phyloP scores from a whole-genome alignment of 306 rosid species.

The Dryas octopetala region DNA sequence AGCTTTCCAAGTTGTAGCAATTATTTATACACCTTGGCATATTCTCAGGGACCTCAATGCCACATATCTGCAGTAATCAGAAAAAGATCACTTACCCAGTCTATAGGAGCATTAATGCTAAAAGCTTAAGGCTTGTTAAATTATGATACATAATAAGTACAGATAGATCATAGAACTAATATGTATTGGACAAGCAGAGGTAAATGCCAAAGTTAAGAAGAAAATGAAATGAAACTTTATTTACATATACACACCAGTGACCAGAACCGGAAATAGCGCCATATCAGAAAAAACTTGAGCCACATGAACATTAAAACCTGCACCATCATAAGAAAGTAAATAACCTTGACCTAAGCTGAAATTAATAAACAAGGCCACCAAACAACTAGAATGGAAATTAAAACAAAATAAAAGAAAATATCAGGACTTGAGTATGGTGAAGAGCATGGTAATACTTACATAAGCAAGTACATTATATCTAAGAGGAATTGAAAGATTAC shows the following conservation, averaged over 20 bases:
- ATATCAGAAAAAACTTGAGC: conserved; percentile 83
- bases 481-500: background rate
- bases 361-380: background rate
- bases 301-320: conserved; percentile 96
- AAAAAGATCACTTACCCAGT: conserved; percentile 1
- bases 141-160: background rate
- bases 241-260: conserved; percentile 62
- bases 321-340: conserved; percentile 31
- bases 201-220: background rate
- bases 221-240: background rate
- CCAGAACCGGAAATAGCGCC: conserved; percentile 97
- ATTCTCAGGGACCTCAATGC: conserved; percentile 89
- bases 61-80: conserved; percentile 54
- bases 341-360: background rate
- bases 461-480: background rate
- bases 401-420: background rate
- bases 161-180: background rate
- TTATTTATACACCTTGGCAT: conserved; percentile 95
- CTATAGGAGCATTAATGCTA: conserved; percentile 18
- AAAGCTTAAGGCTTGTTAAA: conserved; percentile 12
- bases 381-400: background rate
- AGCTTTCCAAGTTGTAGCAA: conserved; percentile 80
- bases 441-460: background rate
- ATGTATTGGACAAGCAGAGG: background rate
- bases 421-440: background rate